Evolutionary conservation across 2,329 filamentous ascomycete species (phyloP).

Genomic region (Neurospora crassa): DNA sequence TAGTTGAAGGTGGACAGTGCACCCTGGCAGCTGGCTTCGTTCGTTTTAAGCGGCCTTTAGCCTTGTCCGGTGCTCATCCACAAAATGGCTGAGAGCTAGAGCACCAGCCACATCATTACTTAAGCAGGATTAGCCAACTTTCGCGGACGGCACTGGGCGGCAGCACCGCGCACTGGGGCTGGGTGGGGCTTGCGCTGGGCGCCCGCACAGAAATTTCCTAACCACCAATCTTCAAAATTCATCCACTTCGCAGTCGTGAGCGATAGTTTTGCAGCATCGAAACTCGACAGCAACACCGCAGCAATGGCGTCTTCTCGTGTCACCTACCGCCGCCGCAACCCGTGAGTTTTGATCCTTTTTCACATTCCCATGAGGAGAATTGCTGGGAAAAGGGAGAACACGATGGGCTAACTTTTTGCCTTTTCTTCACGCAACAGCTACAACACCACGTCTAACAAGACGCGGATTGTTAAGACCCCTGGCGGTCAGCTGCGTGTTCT

Average conservation of each 20-base stretch:
- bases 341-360: slow-evolving; percentile 44
- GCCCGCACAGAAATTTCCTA: slow-evolving; percentile 22
- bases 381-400: not conserved
- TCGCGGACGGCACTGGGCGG: not conserved
- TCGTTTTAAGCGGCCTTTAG: not conserved
- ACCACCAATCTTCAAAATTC: slow-evolving; percentile 18
- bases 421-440: slow-evolving; percentile 49
- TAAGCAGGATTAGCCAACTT: slow-evolving; percentile 7
- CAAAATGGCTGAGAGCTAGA: not conserved
- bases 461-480: slow-evolving; percentile 90
- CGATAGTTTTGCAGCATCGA: slow-evolving; percentile 19
- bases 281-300: slow-evolving; percentile 30
- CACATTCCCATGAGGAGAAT: not conserved
- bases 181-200: slow-evolving; percentile 17
- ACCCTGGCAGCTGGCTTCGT: not conserved
- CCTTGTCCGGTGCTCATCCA: not conserved
- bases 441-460: slow-evolving; percentile 98
- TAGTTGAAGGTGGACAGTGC: not conserved
- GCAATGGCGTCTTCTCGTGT: slow-evolving; percentile 52
- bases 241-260: slow-evolving; percentile 16
- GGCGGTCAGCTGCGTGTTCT: slow-evolving; percentile 92
- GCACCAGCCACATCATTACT: slow-evolving; percentile 8
- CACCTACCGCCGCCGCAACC: slow-evolving; percentile 69
- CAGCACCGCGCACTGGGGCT: not conserved
- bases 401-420: slow-evolving; percentile 9